These are phyloP conservation scores for Acanthamoeba triangularis DNA, from an alignment of 208 protist species.

Conservation along the genomic window DNA sequence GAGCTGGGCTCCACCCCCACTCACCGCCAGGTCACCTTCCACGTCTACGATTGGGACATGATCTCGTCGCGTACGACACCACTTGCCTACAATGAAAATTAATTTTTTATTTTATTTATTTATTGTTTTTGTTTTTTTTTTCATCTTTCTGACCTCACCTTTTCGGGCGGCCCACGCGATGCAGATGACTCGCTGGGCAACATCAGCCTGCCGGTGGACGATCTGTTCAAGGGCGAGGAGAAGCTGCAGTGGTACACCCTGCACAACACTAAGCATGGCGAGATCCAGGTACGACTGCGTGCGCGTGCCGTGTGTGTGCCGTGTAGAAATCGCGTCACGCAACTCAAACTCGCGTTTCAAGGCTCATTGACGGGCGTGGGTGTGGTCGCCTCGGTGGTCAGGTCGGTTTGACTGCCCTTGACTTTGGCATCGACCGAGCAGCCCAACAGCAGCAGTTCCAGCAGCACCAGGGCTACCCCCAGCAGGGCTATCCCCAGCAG, in stretches of 20 bases:
- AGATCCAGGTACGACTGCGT: too few relatives aligned
- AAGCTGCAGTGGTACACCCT: conserved; percentile 46
- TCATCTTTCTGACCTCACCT: too few relatives aligned
- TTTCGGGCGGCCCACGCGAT: too few relatives aligned
- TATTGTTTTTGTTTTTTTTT: too few relatives aligned
- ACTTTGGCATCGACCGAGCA: background rate
- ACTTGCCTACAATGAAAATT: too few relatives aligned
- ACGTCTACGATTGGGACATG: conserved; percentile 64
- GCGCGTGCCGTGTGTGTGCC: too few relatives aligned
- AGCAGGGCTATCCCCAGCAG: background rate
- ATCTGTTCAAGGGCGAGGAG: conserved; percentile 53
- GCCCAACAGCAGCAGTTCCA: background rate
- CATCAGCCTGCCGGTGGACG: conserved; percentile 19
- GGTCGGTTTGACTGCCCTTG: conserved; percentile 7
- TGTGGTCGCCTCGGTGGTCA: background rate
- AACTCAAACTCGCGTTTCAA: too few relatives aligned
- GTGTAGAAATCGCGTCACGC: too few relatives aligned
- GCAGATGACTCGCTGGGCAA: conserved; percentile 53
- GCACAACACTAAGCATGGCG: conserved; percentile 39
- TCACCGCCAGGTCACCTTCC: conserved; percentile 15
- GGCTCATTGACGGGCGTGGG: too few relatives aligned
- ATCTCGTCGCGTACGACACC: conserved; percentile 42
- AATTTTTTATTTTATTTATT: background rate
- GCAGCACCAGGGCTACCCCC: background rate
- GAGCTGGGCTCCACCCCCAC: conserved; percentile 20